A percentile compares a stretch with the other conserved stretches of the same genome.
Evolutionary conservation across 257 asterid genomes (phyloP).

Genomic region (Dorcoceras hygrometricum): DNA sequence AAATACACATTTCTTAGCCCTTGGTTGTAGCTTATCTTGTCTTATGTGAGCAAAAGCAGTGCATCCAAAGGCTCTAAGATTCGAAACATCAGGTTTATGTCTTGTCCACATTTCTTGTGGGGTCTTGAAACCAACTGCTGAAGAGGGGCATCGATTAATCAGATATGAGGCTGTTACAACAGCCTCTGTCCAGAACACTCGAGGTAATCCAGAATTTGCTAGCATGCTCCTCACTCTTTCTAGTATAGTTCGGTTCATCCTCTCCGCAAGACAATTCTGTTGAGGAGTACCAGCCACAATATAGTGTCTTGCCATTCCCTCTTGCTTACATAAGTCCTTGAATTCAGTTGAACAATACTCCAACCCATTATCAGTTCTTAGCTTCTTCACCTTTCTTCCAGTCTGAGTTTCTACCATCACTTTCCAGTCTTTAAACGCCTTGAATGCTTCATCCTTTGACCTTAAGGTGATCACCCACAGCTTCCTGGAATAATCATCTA

Average conservation of each 20-base stretch:
- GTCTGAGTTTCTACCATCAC: too few species aligned
- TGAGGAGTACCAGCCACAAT: neutral
- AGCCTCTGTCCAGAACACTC: neutral
- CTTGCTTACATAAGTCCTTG: neutral
- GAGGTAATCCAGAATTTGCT: neutral
- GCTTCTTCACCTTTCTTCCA: too few species aligned
- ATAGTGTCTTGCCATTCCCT: neutral
- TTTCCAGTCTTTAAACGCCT: too few species aligned
- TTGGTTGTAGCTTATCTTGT: too few species aligned
- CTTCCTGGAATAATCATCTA: too few species aligned
- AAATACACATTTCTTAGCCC: neutral
- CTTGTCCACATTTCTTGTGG: too few species aligned
- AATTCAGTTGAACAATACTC: neutral
- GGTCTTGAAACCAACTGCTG: neutral
- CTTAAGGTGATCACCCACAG: too few species aligned
- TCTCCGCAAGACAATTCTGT: neutral
- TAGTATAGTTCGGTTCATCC: neutral
- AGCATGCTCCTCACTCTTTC: neutral
- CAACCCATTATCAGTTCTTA: neutral
- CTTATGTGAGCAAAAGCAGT: neutral
- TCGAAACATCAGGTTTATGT: too few species aligned
- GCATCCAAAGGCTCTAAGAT: neutral
- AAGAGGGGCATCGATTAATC: neutral
- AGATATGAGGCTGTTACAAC: neutral
- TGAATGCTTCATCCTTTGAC: too few species aligned